Evolutionary conservation across 768 basidiomycete species (phyloP), one percentile per base, ranked within the genome.

Genomic region (Termitomyces sp.): DNA sequence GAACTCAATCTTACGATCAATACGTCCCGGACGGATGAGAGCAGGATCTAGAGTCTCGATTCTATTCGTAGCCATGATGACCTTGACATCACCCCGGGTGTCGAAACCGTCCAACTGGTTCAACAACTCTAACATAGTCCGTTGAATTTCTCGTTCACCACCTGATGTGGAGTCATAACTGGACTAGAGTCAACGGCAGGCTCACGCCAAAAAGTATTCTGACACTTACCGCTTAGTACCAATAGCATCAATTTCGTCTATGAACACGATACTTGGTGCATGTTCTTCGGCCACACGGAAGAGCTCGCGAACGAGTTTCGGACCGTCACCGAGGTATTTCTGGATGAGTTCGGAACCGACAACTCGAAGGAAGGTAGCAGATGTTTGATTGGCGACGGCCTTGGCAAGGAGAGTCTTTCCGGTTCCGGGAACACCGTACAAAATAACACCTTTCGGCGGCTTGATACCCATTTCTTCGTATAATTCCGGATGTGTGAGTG

Each of bases 391-490:
- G 29, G 96, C 95, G 9, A 98, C 94, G 0, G 96, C 96, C 69
- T 97, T 98, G 16, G 97, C 97, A 2, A 99, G 83, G 0, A 99
- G 83, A 0, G 97, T 99, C 75, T 99, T 99, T 52, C 97, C 97
- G 12, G 96, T 98, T 52, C 97, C 97, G 0, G 97, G 97, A 3
- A 96, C 96, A 60, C 97, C 97, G 65, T 98, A 99, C 1, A 99
- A 82, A 61, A 99, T 98, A 67, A 99, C 96, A 74, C 97, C 97
- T 70, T 98, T 98, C 20, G 97, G 97, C n/a, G 96, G 97, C 64
- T 90, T 90, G 72, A 99, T 98, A 53, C 97, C 97, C 97, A 99
- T 98, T 77, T 98, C 96, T 72, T 98, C 96, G 73, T 98, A 99
- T 36, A 98, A 74, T 67, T 99, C 97, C 3, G 97, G 97, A 68